Evolutionary conservation across 139 green algal genomes (phyloP), one percentile per base, ranked within the genome.

Genomic region (Marvania coccoides): DNA sequence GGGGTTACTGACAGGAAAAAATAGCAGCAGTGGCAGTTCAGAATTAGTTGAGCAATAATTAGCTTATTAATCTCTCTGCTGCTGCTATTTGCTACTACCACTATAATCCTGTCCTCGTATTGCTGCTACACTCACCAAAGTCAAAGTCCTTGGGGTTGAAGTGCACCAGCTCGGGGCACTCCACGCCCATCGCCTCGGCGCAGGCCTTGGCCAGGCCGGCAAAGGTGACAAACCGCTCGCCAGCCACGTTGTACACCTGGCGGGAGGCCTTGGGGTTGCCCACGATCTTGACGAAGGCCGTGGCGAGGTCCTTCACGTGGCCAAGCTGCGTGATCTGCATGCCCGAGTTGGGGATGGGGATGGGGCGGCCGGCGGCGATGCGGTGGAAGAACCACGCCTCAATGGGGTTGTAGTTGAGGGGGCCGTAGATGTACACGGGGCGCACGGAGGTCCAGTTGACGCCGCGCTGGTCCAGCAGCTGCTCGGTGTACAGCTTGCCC

Each of bases 341-440:
- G 48, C 92, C 92, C 39, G 74, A 87, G 67, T 79, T 83, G 12
- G 92, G 92, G 8, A 98, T 79, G 8, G 78, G 80, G 47, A 98
- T 91, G n/a, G 92, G 92, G 9, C 92, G 72, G 29, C 87, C 87
- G 3, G 90, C 91, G 63, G 79, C 81, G 65, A 98, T 78, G 53
- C 90, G 72, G 61, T 95, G 88, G 78, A 92, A 87, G 65, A 93
- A 92, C 69, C 75, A 93, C 78, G 94, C 88, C 84, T 97, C 91
- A 31, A 98, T 89, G 1, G 92, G 92, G 83, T 98, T 98, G 85
- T 98, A 98, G 83, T 98, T 98, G n/a, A 97, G 79, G 6, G 92
- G 91, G 45, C 83, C 90, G 76, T 97, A 98, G 79, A 98, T 98
- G 87, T 98, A 98, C 14, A 98, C 91, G 10, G 92, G 92, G 23